These are phyloP conservation scores for Aureobasidium sp. DNA, from an alignment of 2,329 filamentous ascomycete species.

Conservation along the genomic window DNA sequence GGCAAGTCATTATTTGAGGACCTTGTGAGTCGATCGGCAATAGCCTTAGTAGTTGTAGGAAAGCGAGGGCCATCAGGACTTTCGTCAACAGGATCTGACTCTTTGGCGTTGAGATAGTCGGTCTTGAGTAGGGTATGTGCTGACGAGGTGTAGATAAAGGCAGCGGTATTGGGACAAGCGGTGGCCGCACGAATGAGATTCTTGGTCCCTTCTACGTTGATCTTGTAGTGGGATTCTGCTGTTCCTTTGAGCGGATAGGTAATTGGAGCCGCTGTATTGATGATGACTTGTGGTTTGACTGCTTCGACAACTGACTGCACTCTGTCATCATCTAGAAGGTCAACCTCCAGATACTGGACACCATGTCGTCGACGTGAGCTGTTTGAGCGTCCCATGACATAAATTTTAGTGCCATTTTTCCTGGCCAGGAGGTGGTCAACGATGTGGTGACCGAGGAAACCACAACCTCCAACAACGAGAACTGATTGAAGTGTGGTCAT, in stretches of 20 bases:
- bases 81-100: background rate
- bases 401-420: background rate
- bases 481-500: background rate
- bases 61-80: background rate
- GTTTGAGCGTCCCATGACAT: background rate
- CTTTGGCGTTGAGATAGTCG: background rate
- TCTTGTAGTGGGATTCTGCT: background rate
- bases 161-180: background rate
- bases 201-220: background rate
- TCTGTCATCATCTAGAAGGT: background rate
- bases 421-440: background rate
- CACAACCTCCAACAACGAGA: background rate
- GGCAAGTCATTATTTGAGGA: background rate
- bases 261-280: background rate
- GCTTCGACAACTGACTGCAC: background rate
- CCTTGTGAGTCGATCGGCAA: background rate
- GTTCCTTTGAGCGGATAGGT: background rate
- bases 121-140: background rate
- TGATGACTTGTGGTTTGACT: background rate
- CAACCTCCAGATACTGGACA: background rate
- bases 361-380: background rate
- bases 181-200: background rate
- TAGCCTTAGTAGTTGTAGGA: background rate
- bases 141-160: background rate
- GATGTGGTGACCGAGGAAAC: background rate